A percentile compares a stretch with the other conserved stretches of the same genome.
phyloP scores from a whole-genome alignment of 2,329 filamentous ascomycete species.

The Exophiala dermatitidis region DNA sequence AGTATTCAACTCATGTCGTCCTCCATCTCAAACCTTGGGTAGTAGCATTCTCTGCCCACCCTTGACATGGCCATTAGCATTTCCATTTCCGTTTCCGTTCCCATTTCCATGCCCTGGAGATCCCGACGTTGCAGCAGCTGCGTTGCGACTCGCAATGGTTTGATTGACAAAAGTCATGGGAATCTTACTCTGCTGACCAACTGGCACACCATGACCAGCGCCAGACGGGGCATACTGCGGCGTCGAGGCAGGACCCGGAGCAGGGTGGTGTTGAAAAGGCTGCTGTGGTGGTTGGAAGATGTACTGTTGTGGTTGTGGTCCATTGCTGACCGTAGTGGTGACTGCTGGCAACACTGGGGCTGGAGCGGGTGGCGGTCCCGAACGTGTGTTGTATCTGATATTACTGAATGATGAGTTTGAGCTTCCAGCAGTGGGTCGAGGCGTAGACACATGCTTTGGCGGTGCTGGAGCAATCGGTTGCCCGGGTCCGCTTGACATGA shows the following conservation, averaged over 20 bases:
- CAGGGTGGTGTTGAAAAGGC: conserved; percentile 17
- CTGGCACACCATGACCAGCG: background rate
- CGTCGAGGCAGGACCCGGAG: conserved; percentile 4
- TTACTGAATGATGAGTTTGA: too few species aligned
- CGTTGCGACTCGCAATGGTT: conserved; percentile 17
- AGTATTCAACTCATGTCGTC: too few species aligned
- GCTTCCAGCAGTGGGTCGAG: conserved; percentile 3
- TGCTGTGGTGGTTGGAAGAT: conserved; percentile 22
- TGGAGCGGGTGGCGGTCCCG: background rate
- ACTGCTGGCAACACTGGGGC: background rate
- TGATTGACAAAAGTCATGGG: conserved; percentile 22
- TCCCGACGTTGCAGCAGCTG: conserved; percentile 1
- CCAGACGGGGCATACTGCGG: conserved; percentile 4
- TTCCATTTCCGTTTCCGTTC: background rate
- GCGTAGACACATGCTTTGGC: conserved; percentile 1
- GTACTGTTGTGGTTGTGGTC: conserved; percentile 13
- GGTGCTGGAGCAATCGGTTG: conserved; percentile 22
- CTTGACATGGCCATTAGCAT: conserved; percentile 6
- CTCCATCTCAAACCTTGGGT: conserved; percentile 8
- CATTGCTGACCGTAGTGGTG: background rate
- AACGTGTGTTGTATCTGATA: conserved; percentile 6
- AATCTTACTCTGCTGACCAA: conserved; percentile 14
- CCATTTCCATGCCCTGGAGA: conserved; percentile 1
- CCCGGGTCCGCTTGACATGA: conserved; percentile 14
- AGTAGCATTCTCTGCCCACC: conserved; percentile 18